Base-by-base conservation (phyloP, 2,329 filamentous ascomycete species). In the Fusarium citri region DNA sequence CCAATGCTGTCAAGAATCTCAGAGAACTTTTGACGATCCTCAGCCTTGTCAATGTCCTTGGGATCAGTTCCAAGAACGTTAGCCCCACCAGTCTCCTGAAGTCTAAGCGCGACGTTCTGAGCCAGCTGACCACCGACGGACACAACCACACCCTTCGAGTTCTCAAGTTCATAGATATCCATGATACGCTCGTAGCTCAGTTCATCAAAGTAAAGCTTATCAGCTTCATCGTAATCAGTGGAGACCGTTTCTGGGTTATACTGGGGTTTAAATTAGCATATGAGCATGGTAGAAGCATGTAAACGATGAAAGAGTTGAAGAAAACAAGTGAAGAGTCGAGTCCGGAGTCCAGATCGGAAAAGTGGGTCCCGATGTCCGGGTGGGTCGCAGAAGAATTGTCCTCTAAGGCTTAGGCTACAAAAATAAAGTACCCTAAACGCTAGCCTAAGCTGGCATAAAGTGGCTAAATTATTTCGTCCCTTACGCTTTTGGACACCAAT, bases 21-120 rank as follows among this genome's bases (percentile, higher is more conserved):
- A 23, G 95, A 98, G 86, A 99, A 99, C 82, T 99, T 98, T 81
- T 98, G 94, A 78, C 96, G 90, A 80, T 99, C 94, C 83, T 99
- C 96, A 48, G 96, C 96, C 85, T 94, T 97, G 87, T 99, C 96
- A 72, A 99, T 99, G 77, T 98, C 94, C 77, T 90, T 87, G 40
- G 96, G 96, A 76, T 98, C 89, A 1, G 96, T 99, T 74, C 96
- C 96, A 10, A 99, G 89, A 57, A 99, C 89, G 66, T 94, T 94
- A 61, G 95, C 95, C 63, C 92, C 91, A 56, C 96, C 96, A 54
- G 89, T 91, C 79, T 98, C 94, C 83, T 98, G 95, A 6, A 99
- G 89, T 73, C 93, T 92, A 49, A 98, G 90, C 6, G 96, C 96
- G 77, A 98, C 98, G 84, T 98, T 98, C 83, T 99, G 96, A 5